Conservation (phyloP, 345 rosid genomes). For the Lagerstroemia speciosa region DNA sequence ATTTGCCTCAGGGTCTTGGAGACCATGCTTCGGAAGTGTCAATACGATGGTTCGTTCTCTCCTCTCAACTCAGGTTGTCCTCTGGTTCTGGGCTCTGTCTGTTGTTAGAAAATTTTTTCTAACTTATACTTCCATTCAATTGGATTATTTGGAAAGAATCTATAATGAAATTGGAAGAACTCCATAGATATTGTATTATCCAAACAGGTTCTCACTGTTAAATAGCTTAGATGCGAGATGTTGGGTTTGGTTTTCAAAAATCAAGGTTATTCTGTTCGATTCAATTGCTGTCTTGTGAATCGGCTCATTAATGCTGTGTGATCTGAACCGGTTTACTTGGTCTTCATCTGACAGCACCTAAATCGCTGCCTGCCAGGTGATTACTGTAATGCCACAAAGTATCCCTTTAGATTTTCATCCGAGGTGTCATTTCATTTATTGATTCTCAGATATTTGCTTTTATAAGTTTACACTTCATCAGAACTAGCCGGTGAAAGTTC, state of each 20-base stretch:
- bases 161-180: no score
- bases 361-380: no score
- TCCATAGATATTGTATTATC: no score
- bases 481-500: neutral
- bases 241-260: neutral
- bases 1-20: conserved; percentile 30
- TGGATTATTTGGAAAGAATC: conserved; percentile 1
- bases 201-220: no score
- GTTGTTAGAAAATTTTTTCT: no score
- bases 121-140: no score
- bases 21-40: conserved; percentile 31
- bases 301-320: neutral
- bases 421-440: neutral
- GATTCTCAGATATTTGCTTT: neutral
- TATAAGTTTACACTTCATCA: neutral
- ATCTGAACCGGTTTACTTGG: neutral
- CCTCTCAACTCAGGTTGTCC: neutral
- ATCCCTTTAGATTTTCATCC: neutral
- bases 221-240: no score
- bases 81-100: neutral
- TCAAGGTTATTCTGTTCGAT: neutral
- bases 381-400: neutral
- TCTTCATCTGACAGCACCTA: no score
- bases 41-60: conserved; percentile 31
- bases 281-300: neutral